Evolutionary conservation across 768 basidiomycete species (phyloP).

Genomic region (Russula sp.): DNA sequence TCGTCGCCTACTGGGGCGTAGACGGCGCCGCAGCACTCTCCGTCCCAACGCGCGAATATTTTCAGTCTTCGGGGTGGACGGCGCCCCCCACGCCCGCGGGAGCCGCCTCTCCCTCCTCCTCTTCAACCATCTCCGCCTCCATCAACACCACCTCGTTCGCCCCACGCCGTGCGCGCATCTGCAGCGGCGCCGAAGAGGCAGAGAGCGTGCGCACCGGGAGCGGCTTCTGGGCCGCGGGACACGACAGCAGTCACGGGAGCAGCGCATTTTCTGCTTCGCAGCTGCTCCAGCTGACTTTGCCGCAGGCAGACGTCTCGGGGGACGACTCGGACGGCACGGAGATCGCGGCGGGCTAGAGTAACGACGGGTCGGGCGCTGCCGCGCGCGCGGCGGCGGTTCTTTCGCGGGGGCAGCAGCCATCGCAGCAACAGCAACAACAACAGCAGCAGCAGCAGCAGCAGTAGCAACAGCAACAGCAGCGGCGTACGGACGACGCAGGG

Average conservation of each 20-base stretch:
- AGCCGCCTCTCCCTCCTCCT: conserved; percentile 25
- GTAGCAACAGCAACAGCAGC: background rate
- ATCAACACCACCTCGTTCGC: background rate
- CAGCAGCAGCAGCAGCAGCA: background rate
- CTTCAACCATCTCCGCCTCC: conserved; percentile 18
- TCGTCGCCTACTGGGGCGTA: conserved; percentile 76
- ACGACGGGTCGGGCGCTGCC: conserved; percentile 26
- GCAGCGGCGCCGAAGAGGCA: conserved; percentile 27
- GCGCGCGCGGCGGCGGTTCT: background rate
- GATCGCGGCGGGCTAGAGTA: conserved; percentile 28
- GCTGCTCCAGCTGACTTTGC: conserved; percentile 18
- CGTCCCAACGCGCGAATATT: conserved; percentile 78
- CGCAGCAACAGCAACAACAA: background rate
- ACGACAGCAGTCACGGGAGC: conserved; percentile 45
- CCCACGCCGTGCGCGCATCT: background rate
- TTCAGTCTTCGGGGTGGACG: conserved; percentile 80
- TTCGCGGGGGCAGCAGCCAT: conserved; percentile 1
- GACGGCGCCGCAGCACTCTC: conserved; percentile 79
- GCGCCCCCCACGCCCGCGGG: conserved; percentile 37
- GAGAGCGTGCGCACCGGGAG: conserved; percentile 60
- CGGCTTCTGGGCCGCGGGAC: conserved; percentile 66
- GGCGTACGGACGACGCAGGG: conserved; percentile 59
- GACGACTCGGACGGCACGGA: conserved; percentile 37
- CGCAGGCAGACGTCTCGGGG: conserved; percentile 53
- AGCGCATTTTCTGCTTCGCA: conserved; percentile 43